Percentiles rank a stretch among this genome's conserved stretches.
Conservation (phyloP, 2,329 filamentous ascomycete genomes). For the Fusarium chuoi region DNA sequence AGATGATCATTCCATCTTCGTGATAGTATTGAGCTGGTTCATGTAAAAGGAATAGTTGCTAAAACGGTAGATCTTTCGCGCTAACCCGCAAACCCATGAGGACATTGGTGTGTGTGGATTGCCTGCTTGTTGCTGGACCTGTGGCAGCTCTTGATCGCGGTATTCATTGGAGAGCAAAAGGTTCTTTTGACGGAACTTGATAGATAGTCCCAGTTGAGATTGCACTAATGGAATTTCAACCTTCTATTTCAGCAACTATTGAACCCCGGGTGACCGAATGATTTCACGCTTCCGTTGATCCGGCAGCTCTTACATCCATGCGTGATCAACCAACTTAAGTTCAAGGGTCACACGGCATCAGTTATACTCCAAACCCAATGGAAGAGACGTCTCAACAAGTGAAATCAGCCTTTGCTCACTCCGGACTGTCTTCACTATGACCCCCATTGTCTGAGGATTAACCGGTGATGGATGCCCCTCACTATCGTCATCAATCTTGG, state of each 20-base stretch:
- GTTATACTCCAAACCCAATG: background rate
- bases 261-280: background rate
- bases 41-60: background rate
- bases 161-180: no score
- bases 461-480: background rate
- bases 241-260: background rate
- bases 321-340: no score
- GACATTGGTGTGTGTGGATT: background rate
- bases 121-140: accelerated
- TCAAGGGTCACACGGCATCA: background rate
- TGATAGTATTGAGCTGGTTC: background rate
- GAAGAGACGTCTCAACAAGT: background rate
- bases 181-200: background rate
- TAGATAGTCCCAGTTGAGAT: background rate
- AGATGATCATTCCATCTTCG: background rate
- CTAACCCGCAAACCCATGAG: background rate
- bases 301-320: background rate
- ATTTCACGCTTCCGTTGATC: background rate
- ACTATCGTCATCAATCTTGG: background rate
- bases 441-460: background rate
- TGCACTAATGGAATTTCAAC: background rate
- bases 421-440: background rate
- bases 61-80: background rate
- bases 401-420: background rate
- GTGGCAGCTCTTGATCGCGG: background rate